Conservation (phyloP, 2,329 filamentous ascomycete genomes). For the Endocalyx cinctus region DNA sequence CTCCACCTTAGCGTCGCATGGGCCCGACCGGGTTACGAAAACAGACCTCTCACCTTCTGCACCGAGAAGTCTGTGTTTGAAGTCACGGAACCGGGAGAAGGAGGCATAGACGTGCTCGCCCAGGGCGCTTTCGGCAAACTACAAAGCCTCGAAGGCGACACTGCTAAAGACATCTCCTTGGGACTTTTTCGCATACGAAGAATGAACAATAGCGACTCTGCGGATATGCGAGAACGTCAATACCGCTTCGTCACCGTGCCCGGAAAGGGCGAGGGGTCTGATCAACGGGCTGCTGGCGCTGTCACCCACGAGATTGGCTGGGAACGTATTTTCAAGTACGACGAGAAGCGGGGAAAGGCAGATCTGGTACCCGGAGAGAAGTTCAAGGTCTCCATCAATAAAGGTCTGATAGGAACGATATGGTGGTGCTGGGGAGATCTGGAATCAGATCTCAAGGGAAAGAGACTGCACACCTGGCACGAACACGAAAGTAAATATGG, state of each 20-base stretch:
- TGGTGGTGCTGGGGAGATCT: conserved; percentile 16
- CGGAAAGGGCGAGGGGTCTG: conserved; percentile 6
- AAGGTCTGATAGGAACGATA: conserved; percentile 4
- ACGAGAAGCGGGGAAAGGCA: conserved; percentile 3
- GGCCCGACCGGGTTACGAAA: neutral
- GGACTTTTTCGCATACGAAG: conserved; percentile 4
- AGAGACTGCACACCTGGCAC: conserved; percentile 8
- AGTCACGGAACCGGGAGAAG: conserved; percentile 3
- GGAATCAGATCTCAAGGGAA: conserved; percentile 7
- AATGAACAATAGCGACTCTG: conserved; percentile 1
- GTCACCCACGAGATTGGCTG: conserved; percentile 8
- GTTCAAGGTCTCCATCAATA: conserved; percentile 5
- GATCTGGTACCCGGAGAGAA: conserved; percentile 7
- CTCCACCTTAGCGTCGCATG: conserved; percentile 3
- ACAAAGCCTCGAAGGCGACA: no score
- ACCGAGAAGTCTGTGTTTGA: conserved; percentile 4
- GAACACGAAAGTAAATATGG: neutral
- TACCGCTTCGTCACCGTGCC: conserved; percentile 10
- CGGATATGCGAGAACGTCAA: conserved; percentile 9
- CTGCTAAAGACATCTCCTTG: no score
- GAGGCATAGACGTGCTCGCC: conserved; percentile 8
- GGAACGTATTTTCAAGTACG: conserved; percentile 12
- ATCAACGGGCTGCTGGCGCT: neutral
- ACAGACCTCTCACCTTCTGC: conserved; percentile 5
- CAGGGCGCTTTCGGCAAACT: conserved; percentile 5